Conservation (phyloP, 2,329 filamentous ascomycete genomes). For the Colletotrichum sp. region DNA sequence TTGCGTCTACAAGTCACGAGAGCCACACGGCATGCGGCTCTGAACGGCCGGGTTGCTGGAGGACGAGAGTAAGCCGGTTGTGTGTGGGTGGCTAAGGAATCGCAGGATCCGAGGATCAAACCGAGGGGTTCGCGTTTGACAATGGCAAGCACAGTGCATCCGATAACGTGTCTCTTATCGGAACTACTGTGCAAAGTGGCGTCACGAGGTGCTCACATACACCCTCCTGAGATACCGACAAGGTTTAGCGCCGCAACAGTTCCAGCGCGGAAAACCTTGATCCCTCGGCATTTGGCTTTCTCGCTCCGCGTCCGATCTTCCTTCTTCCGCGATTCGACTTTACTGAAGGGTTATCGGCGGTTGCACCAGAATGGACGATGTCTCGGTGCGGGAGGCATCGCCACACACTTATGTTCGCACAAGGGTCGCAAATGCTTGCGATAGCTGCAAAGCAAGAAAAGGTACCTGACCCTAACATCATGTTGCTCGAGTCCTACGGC, state of each 20-base stretch:
- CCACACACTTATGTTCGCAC: constrained; percentile 25
- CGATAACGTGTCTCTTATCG: not conserved
- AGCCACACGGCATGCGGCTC: not conserved
- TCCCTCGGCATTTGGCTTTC: not conserved
- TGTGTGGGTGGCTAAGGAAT: not conserved
- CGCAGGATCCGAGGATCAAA: not conserved
- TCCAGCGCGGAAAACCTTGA: constrained; percentile 2
- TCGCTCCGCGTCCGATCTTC: constrained; percentile 14
- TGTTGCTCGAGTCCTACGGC: not conserved
- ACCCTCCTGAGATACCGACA: not conserved
- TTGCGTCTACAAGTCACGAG: not conserved
- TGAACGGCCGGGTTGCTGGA: not conserved
- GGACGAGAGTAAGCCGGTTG: not conserved
- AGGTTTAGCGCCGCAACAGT: not conserved
- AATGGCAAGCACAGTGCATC: constrained; percentile 6
- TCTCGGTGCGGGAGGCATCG: constrained; percentile 10
- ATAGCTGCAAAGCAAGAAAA: constrained; percentile 58
- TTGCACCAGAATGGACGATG: constrained; percentile 16
- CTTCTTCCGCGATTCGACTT: constrained; percentile 9
- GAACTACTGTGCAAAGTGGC: not conserved
- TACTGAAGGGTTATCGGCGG: not conserved
- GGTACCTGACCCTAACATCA: not conserved
- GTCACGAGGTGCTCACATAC: not conserved
- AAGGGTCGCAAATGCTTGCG: constrained; percentile 58
- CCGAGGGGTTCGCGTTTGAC: not conserved